Percentiles rank a stretch among this genome's conserved stretches.
phyloP scores from a whole-genome alignment of 331 rosid genomes.

The Acacia pycnantha region DNA sequence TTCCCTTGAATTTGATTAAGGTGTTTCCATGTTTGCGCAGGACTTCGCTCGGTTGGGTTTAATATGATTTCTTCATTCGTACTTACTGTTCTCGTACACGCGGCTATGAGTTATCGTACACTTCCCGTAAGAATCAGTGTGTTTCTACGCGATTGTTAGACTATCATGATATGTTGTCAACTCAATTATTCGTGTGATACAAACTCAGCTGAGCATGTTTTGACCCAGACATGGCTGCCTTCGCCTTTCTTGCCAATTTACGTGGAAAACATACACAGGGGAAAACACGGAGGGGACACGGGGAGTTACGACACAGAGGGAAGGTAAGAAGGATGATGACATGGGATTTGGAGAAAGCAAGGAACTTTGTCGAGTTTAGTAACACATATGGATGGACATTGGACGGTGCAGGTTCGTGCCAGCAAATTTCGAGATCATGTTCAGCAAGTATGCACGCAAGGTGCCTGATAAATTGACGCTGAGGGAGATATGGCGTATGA shows the following conservation, averaged over 20 bases:
- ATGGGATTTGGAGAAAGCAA: background rate
- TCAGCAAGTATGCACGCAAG: slow-evolving; percentile 68
- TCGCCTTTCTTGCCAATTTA: slow-evolving; percentile 67
- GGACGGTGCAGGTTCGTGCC: slow-evolving; percentile 60
- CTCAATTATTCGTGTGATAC: background rate
- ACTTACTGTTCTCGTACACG: slow-evolving; percentile 42
- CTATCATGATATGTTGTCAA: background rate
- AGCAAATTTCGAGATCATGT: slow-evolving; percentile 61
- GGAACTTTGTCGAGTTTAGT: background rate
- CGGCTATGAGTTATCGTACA: slow-evolving; percentile 57
- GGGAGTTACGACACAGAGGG: slow-evolving; percentile 79
- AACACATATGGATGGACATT: background rate
- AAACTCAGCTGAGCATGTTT: background rate
- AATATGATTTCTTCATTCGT: slow-evolving; percentile 50
- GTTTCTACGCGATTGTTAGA: background rate
- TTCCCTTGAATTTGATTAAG: background rate
- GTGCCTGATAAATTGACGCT: slow-evolving; percentile 62
- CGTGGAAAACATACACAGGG: slow-evolving; percentile 45
- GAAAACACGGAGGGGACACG: slow-evolving; percentile 74
- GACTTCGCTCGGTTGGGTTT: slow-evolving; percentile 57
- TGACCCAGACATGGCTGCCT: slow-evolving; percentile 72
- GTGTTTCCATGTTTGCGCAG: slow-evolving; percentile 31
- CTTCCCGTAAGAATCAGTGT: slow-evolving; percentile 56
- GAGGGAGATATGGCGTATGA: slow-evolving; percentile 74
- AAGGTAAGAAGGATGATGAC: slow-evolving; percentile 42